Conservation (phyloP, 352 stramenopile genomes). For the Phytophthora nicotianae region DNA sequence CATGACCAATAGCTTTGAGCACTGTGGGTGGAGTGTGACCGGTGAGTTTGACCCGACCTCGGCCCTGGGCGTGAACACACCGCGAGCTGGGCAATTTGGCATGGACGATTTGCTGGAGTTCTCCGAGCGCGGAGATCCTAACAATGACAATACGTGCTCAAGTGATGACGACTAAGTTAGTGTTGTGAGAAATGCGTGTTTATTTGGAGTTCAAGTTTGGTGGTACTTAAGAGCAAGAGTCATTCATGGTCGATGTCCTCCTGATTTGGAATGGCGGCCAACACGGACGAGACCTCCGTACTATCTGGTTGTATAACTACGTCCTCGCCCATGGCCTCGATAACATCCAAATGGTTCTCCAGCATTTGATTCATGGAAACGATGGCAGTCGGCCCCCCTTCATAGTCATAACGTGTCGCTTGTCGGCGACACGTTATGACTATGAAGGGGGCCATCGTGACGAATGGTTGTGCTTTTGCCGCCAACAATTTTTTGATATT, state of each 20-base stretch:
- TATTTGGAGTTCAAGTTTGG: not conserved
- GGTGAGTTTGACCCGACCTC: not conserved
- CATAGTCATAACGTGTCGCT: no score
- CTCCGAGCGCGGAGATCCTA: not conserved
- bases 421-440: no score
- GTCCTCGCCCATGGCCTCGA: not conserved
- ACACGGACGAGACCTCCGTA: not conserved
- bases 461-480: no score
- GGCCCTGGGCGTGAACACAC: not conserved
- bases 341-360: not conserved
- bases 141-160: not conserved
- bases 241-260: not conserved
- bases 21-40: not conserved
- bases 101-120: not conserved
- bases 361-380: conserved; percentile 1
- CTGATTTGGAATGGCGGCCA: conserved; percentile 1
- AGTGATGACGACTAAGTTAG: not conserved
- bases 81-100: not conserved
- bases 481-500: no score
- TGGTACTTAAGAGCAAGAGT: not conserved
- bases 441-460: no score
- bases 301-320: conserved; percentile 1
- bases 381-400: no score
- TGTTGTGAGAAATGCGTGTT: not conserved
- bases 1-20: not conserved